Percentiles rank a stretch among this genome's conserved stretches.
These are phyloP conservation scores for Termitomyces sp. DNA, from an alignment of 768 basidiomycete species.

Conservation along the genomic window DNA sequence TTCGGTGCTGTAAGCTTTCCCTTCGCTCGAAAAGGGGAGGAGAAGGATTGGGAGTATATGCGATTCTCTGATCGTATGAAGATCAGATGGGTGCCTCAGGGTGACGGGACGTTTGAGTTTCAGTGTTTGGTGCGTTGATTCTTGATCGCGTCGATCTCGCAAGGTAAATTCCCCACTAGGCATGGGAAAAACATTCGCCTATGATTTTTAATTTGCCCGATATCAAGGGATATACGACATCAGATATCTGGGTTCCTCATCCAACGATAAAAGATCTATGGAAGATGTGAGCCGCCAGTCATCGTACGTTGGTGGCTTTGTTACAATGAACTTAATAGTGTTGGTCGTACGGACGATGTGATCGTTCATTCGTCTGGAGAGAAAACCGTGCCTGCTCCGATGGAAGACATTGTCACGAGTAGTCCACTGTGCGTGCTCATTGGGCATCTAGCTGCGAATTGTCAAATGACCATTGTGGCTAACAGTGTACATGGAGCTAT, in stretches of 20 bases:
- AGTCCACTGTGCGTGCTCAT: too few relatives aligned
- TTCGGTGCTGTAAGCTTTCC: slow-evolving; percentile 13
- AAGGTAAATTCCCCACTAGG: not conserved
- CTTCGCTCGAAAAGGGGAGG: slow-evolving; percentile 10
- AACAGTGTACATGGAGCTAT: too few relatives aligned
- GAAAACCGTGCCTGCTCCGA: too few relatives aligned
- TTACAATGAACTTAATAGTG: too few relatives aligned
- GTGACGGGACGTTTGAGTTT: not conserved
- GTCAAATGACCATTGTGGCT: too few relatives aligned
- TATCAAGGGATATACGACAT: not conserved
- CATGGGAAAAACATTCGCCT: not conserved
- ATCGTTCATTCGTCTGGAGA: too few relatives aligned
- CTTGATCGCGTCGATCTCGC: too few relatives aligned
- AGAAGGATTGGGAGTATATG: slow-evolving; percentile 15
- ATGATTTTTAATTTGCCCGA: not conserved
- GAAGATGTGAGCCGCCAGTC: too few relatives aligned
- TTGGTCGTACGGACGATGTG: too few relatives aligned
- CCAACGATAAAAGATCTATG: not conserved
- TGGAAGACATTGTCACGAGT: too few relatives aligned
- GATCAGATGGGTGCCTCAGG: not conserved
- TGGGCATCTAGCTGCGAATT: too few relatives aligned
- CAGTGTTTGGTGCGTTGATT: not conserved
- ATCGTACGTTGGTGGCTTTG: too few relatives aligned
- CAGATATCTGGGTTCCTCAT: not conserved
- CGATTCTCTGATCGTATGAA: not conserved